phyloP scores from a whole-genome alignment of 495 filamentous ascomycete species.

The Aspergillus hancockii region DNA sequence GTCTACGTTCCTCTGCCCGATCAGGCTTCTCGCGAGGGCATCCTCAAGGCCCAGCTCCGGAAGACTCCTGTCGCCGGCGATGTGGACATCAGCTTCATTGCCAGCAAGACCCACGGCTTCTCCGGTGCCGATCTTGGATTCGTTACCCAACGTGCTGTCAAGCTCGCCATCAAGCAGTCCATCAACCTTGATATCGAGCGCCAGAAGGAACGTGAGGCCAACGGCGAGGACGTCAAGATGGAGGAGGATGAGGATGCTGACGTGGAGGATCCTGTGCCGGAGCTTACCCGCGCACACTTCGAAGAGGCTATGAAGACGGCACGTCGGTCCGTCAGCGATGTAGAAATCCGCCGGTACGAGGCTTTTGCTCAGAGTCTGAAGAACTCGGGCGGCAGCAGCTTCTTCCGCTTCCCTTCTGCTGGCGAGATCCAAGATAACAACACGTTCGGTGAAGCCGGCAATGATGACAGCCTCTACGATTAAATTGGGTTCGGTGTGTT shows the following conservation, averaged over 20 bases:
- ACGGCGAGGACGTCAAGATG: conserved; percentile 76
- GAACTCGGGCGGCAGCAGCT: conserved; percentile 89
- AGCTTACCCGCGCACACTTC: conserved; percentile 94
- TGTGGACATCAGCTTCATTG: conserved; percentile 88
- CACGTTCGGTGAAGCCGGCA: conserved; percentile 79
- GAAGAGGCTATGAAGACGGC: conserved; percentile 97
- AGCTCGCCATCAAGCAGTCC: conserved; percentile 98
- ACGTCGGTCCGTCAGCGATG: conserved; percentile 89
- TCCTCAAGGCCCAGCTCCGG: conserved; percentile 94
- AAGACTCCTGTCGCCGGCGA: conserved; percentile 92
- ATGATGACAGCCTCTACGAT: conserved; percentile 86
- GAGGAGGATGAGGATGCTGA: conserved; percentile 75
- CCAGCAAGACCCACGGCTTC: conserved; percentile 97
- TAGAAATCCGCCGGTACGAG: conserved; percentile 97
- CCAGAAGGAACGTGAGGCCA: conserved; percentile 82
- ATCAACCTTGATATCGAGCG: conserved; percentile 88
- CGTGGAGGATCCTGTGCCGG: conserved; percentile 90
- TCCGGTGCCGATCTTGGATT: conserved; percentile 99
- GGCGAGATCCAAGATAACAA: conserved; percentile 61
- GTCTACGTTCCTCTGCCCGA: conserved; percentile 98
- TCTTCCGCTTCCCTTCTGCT: conserved; percentile 92
- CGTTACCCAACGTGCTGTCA: conserved; percentile 97
- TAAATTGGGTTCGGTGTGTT: conserved; percentile 40
- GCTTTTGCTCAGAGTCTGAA: conserved; percentile 99
- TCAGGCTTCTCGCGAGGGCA: conserved; percentile 79